A percentile compares a stretch with the other conserved stretches of the same genome.
phyloP scores from a whole-genome alignment of 2,329 filamentous ascomycete genomes.

The Fusarium gaditjirri region DNA sequence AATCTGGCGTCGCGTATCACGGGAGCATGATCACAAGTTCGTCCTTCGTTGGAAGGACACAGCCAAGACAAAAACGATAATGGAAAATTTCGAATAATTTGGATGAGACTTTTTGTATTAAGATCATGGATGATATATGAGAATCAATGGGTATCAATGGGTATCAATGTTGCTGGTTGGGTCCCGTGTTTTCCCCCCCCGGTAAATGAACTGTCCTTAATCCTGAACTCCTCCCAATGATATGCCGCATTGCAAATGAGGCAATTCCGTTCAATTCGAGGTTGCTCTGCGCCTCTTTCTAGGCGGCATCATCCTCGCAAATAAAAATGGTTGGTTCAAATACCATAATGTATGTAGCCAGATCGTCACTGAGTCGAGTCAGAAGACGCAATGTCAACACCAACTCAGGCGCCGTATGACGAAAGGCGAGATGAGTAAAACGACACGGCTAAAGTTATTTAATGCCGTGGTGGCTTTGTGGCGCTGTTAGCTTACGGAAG shows the following conservation, averaged over 20 bases:
- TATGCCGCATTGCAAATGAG: background rate
- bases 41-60: slow-evolving; percentile 5
- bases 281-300: background rate
- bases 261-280: background rate
- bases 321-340: background rate
- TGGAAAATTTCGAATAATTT: background rate
- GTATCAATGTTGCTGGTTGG: slow-evolving; percentile 24
- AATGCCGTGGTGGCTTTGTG: background rate
- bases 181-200: slow-evolving; percentile 14
- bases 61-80: background rate
- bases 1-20: slow-evolving; percentile 8
- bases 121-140: background rate
- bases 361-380: background rate
- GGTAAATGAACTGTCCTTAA: background rate
- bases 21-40: background rate
- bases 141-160: slow-evolving; percentile 22
- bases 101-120: background rate
- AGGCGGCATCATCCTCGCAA: background rate
- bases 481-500: background rate
- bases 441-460: background rate
- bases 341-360: background rate
- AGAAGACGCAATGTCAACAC: background rate
- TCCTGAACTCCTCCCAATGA: slow-evolving; percentile 26
- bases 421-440: background rate
- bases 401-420: slow-evolving; percentile 7